A percentile compares a stretch with the other conserved stretches of the same genome.
Conservation (phyloP, 2,329 filamentous ascomycete species). For the Ophioceras dolichostomum region DNA sequence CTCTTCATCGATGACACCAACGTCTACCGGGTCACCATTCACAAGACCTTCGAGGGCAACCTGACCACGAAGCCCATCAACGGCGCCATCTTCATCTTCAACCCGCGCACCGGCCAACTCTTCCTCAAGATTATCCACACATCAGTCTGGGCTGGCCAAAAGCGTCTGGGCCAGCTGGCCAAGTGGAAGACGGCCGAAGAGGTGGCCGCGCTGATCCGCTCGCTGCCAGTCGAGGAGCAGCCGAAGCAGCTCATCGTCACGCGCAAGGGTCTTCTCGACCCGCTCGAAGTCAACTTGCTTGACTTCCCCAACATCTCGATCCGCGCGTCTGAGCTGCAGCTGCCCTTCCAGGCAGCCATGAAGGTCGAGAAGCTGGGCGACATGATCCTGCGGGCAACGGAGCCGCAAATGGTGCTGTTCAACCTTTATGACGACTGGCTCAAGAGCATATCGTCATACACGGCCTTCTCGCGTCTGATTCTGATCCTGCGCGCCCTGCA, state of each 20-base stretch:
- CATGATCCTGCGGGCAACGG: slow-evolving; percentile 95
- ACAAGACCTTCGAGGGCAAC: slow-evolving; percentile 99
- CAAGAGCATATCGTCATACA: slow-evolving; percentile 97
- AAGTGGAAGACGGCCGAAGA: slow-evolving; percentile 99
- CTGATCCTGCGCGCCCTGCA: slow-evolving; percentile 89
- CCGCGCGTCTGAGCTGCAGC: slow-evolving; percentile 86
- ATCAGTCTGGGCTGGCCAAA: slow-evolving; percentile 97
- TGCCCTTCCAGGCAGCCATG: slow-evolving; percentile 99
- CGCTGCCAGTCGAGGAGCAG: slow-evolving; percentile 92
- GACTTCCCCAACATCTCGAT: slow-evolving; percentile 99
- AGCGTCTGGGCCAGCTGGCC: slow-evolving; percentile 93
- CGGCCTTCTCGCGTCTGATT: slow-evolving; percentile 89
- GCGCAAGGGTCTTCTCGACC: slow-evolving; percentile 90
- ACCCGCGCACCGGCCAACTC: slow-evolving; percentile 91
- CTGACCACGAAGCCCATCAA: slow-evolving; percentile 99
- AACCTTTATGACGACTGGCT: slow-evolving; percentile 98
- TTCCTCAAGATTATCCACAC: slow-evolving; percentile 99
- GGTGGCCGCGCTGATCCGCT: slow-evolving; percentile 93
- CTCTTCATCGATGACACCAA: slow-evolving; percentile 99
- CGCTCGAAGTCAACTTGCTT: slow-evolving; percentile 89
- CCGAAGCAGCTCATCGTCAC: slow-evolving; percentile 98
- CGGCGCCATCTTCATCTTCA: slow-evolving; percentile 99
- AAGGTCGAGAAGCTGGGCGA: slow-evolving; percentile 99
- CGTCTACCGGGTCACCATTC: slow-evolving; percentile 97
- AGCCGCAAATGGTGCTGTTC: slow-evolving; percentile 99